Percentiles rank a stretch among this genome's conserved stretches.
Evolutionary conservation across 306 rosid genomes (phyloP).

Genomic region (Parietaria judaica): DNA sequence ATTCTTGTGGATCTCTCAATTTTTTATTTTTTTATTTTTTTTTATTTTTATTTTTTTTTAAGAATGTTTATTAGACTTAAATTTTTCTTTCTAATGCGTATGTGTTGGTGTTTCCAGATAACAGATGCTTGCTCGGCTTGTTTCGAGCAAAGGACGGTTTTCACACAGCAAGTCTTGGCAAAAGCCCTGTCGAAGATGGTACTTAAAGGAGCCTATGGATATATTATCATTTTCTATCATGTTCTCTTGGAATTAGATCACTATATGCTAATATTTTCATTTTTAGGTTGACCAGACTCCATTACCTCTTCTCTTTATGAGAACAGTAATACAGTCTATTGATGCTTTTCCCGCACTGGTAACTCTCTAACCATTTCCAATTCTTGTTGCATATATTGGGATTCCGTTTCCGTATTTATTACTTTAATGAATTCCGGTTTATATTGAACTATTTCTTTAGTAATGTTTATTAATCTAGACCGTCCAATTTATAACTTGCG

Average conservation of each 20-base stretch:
- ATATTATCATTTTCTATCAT: neutral
- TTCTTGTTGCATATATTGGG: neutral
- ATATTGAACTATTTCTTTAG: no score
- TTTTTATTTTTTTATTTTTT: neutral
- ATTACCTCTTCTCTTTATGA: constrained; percentile 93
- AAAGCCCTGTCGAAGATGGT: constrained; percentile 96
- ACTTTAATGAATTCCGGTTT: no score
- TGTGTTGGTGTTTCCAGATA: constrained; percentile 49
- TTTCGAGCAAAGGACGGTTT: constrained; percentile 97
- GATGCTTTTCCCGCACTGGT: constrained; percentile 97
- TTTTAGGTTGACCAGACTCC: constrained; percentile 93
- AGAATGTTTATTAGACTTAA: neutral
- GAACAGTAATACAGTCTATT: constrained; percentile 96
- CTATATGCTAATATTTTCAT: neutral
- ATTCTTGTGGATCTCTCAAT: no score
- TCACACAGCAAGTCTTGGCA: constrained; percentile 96
- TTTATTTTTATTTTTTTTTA: neutral
- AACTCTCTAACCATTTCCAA: constrained; percentile 12
- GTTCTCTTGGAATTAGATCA: neutral
- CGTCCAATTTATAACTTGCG: no score
- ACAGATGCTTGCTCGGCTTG: constrained; percentile 96
- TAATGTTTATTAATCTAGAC: no score
- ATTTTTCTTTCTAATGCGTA: neutral
- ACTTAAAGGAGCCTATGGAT: neutral
- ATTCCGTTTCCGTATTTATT: neutral